These are phyloP conservation scores for Backusella luteola DNA, from an alignment of 192 early-diverging fungal genomes.

Conservation along the genomic window DNA sequence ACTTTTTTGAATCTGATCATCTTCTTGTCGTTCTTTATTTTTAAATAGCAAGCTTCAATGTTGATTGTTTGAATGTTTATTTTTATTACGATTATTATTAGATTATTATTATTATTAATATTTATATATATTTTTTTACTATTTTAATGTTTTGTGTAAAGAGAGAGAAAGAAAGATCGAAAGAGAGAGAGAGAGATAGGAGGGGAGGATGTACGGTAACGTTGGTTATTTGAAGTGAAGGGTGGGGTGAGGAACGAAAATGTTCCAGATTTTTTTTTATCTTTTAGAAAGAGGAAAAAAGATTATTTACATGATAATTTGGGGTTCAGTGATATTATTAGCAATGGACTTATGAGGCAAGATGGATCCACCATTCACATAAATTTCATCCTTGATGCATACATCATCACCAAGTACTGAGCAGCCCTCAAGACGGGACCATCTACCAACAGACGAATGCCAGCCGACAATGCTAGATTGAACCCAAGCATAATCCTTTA, in stretches of 20 bases:
- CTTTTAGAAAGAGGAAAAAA: neutral
- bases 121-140: neutral
- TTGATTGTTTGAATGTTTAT: neutral
- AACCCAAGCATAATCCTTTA: conserved; percentile 93
- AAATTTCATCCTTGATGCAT: conserved; percentile 89
- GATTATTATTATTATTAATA: neutral
- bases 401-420: conserved; percentile 99
- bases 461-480: conserved; percentile 92
- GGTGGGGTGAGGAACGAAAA: neutral
- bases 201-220: too few species aligned
- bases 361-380: conserved; percentile 94
- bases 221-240: neutral
- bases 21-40: too few species aligned
- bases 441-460: conserved; percentile 94
- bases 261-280: neutral
- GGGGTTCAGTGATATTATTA: conserved; percentile 85
- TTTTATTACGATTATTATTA: neutral
- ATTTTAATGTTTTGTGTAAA: neutral
- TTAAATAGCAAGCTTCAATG: too few species aligned
- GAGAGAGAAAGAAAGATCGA: neutral
- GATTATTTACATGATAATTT: conserved; percentile 88
- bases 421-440: conserved; percentile 91
- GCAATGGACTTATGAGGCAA: conserved; percentile 95
- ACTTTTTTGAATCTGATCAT: too few species aligned
- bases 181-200: neutral